A percentile compares a stretch with the other conserved stretches of the same genome.
phyloP scores from a whole-genome alignment of 108 stramenopile genomes.

The Fistulifera pelliculosa region DNA sequence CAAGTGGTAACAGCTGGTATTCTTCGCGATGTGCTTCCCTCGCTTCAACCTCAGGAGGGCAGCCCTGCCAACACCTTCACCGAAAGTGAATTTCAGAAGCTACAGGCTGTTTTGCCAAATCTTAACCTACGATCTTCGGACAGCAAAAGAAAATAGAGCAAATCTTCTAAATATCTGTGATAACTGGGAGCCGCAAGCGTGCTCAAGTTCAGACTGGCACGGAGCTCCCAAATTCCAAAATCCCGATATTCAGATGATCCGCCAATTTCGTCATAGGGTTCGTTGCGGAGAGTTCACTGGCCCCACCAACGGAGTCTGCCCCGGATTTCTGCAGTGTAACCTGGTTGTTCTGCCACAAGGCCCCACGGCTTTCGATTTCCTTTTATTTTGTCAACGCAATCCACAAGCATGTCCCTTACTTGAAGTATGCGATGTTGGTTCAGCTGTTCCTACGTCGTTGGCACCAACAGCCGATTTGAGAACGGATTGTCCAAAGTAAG shows the following conservation, averaged over 20 bases:
- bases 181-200: not conserved
- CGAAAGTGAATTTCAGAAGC: conserved; percentile 22
- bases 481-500: conserved; percentile 63
- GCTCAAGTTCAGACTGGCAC: conserved; percentile 19
- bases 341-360: conserved; percentile 69
- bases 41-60: conserved; percentile 43
- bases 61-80: conserved; percentile 43
- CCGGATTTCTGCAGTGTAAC: conserved; percentile 82
- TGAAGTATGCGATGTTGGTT: conserved; percentile 70
- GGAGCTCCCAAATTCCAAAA: conserved; percentile 26
- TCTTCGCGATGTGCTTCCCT: conserved; percentile 23
- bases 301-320: conserved; percentile 73
- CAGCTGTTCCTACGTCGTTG: conserved; percentile 23
- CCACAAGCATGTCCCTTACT: conserved; percentile 80
- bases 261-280: conserved; percentile 32
- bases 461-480: conserved; percentile 51
- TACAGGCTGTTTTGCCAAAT: conserved; percentile 22
- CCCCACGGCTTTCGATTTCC: conserved; percentile 69
- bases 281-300: conserved; percentile 26
- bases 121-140: conserved; percentile 10
- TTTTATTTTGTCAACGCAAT: conserved; percentile 85
- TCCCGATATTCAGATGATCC: conserved; percentile 13
- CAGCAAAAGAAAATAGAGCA: not conserved
- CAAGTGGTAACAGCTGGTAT: conserved; percentile 10
- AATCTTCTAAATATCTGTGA: not conserved